Evolutionary conservation across 495 filamentous ascomycete genomes (phyloP).

Genomic region (Corynascus novoguineensis): DNA sequence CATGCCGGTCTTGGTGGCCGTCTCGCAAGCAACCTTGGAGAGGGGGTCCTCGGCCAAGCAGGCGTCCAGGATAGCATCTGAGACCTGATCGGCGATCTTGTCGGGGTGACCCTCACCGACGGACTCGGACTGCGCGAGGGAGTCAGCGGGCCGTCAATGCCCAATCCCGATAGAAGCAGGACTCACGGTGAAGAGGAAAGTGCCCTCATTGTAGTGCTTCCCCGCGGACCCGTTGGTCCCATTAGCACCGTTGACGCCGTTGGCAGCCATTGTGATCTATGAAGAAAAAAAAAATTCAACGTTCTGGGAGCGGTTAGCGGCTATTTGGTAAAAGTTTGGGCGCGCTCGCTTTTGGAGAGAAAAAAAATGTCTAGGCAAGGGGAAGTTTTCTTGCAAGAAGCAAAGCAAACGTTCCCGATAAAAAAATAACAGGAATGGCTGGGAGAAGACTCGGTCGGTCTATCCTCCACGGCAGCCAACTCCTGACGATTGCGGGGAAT

Average conservation of each 20-base stretch:
- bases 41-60: conserved; percentile 89
- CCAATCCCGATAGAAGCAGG: neutral
- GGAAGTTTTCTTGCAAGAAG: neutral
- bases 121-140: conserved; percentile 66
- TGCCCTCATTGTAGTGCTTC: conserved; percentile 55
- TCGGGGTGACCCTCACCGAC: conserved; percentile 97
- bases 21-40: conserved; percentile 98
- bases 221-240: conserved; percentile 29
- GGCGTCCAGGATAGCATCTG: conserved; percentile 97
- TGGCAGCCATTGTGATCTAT: conserved; percentile 55
- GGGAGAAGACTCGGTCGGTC: neutral
- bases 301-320: conserved; percentile 18
- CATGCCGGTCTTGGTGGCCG: conserved; percentile 99
- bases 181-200: conserved; percentile 90
- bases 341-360: neutral
- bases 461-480: neutral
- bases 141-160: conserved; percentile 17
- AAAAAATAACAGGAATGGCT: neutral
- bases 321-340: conserved; percentile 12
- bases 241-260: conserved; percentile 44
- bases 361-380: neutral
- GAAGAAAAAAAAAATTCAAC: neutral
- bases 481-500: neutral
- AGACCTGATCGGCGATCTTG: conserved; percentile 98
- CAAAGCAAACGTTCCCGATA: neutral